A percentile compares a stretch with the other conserved stretches of the same genome.
These are phyloP conservation scores for Sanguinoderma infundibulare DNA, from an alignment of 1,284 basidiomycete species.

Conservation along the genomic window DNA sequence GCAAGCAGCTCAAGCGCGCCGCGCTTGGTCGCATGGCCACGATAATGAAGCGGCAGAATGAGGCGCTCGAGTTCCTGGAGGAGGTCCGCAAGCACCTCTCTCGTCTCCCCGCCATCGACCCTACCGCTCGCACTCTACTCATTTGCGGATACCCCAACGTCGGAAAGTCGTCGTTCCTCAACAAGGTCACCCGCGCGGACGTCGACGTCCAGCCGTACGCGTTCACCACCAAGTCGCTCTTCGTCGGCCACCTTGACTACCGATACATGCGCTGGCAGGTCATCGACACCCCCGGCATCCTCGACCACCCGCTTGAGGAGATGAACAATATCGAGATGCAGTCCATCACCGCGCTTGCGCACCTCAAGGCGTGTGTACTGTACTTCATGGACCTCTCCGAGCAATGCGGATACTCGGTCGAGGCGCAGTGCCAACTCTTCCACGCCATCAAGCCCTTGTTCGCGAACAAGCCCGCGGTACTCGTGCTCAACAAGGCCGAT, in stretches of 20 bases:
- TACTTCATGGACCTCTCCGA: slow-evolving; percentile 98
- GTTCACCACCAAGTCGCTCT: slow-evolving; percentile 96
- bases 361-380: slow-evolving; percentile 88
- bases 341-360: slow-evolving; percentile 94
- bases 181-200: slow-evolving; percentile 97
- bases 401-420: slow-evolving; percentile 94
- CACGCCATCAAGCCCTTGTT: slow-evolving; percentile 98
- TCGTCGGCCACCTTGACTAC: slow-evolving; percentile 96
- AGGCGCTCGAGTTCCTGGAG: slow-evolving; percentile 94
- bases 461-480: slow-evolving; percentile 86
- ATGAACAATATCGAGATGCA: slow-evolving; percentile 99
- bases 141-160: slow-evolving; percentile 98
- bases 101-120: slow-evolving; percentile 94
- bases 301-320: slow-evolving; percentile 94
- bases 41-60: slow-evolving; percentile 96
- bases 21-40: slow-evolving; percentile 97
- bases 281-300: slow-evolving; percentile 92
- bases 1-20: slow-evolving; percentile 95
- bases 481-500: slow-evolving; percentile 97
- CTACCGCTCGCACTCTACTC: slow-evolving; percentile 94
- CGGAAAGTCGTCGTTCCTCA: slow-evolving; percentile 97
- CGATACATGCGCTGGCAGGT: slow-evolving; percentile 98
- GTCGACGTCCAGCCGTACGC: slow-evolving; percentile 98
- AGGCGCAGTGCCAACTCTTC: slow-evolving; percentile 96
- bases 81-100: slow-evolving; percentile 98